Conservation (phyloP, 2,329 filamentous ascomycete species). For the Fusarium oligoseptatum region DNA sequence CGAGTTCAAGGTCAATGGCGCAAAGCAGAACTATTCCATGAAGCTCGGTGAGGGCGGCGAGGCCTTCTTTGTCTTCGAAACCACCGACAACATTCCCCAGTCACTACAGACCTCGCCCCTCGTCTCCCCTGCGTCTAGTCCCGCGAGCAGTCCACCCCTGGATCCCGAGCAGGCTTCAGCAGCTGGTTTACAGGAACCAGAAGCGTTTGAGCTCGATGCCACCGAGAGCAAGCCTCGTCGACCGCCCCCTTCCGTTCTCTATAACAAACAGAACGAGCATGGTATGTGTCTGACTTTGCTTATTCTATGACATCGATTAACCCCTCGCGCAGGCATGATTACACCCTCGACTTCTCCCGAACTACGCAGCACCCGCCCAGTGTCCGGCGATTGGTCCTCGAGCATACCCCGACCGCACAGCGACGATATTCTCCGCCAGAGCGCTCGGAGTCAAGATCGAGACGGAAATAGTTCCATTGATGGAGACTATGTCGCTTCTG, state of each 20-base stretch:
- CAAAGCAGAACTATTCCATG: constrained; percentile 95
- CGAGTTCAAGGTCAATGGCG: constrained; percentile 94
- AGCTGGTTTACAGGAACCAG: constrained; percentile 72
- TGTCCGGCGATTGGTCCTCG: constrained; percentile 66
- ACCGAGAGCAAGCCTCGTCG: constrained; percentile 53
- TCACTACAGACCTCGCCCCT: constrained; percentile 94
- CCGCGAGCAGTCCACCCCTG: constrained; percentile 85
- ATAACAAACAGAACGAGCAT: constrained; percentile 45
- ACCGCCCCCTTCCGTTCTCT: constrained; percentile 61
- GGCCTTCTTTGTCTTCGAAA: constrained; percentile 99
- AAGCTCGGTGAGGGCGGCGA: constrained; percentile 97
- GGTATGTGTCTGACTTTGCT: constrained; percentile 44
- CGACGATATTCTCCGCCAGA: constrained; percentile 66
- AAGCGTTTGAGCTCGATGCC: constrained; percentile 75
- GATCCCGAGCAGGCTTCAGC: constrained; percentile 50
- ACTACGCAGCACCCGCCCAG: constrained; percentile 59
- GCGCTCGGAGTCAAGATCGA: constrained; percentile 55
- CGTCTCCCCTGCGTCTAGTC: constrained; percentile 89
- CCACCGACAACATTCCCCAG: constrained; percentile 89
- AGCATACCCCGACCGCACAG: constrained; percentile 62
- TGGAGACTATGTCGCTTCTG: constrained; percentile 56
- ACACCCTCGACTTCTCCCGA: constrained; percentile 69
- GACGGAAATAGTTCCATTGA: constrained; percentile 55
- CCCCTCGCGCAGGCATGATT: constrained; percentile 55
- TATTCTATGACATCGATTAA: neutral